Evolutionary conservation across 495 filamentous ascomycete genomes (phyloP).

Genomic region (Glonium stellatum): DNA sequence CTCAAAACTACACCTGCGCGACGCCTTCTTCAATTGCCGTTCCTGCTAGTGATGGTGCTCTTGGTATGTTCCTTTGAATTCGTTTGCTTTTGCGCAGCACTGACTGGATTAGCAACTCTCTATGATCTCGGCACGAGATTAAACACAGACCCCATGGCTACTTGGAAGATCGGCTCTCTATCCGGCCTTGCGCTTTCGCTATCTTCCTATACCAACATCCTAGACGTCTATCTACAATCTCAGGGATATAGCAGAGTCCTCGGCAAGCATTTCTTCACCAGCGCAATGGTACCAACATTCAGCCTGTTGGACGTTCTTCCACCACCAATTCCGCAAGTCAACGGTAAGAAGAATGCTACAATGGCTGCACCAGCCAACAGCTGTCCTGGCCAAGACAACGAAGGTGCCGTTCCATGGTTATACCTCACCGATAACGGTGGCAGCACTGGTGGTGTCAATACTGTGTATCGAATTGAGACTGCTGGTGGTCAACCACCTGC

Average conservation of each 20-base stretch:
- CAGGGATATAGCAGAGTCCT: constrained; percentile 21
- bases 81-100: background rate
- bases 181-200: constrained; percentile 23
- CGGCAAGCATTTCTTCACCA: constrained; percentile 28
- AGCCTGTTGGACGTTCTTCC: constrained; percentile 9
- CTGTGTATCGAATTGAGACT: constrained; percentile 28
- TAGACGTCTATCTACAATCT: constrained; percentile 8
- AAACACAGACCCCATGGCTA: constrained; percentile 15
- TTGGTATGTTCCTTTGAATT: constrained; percentile 12
- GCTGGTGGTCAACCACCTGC: constrained; percentile 25
- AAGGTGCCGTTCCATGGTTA: constrained; percentile 23
- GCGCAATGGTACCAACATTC: constrained; percentile 19
- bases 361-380: constrained; percentile 18
- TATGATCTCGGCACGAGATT: constrained; percentile 24
- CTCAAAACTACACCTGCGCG: constrained; percentile 30
- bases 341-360: constrained; percentile 18
- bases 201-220: background rate
- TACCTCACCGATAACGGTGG: constrained; percentile 17
- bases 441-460: constrained; percentile 22
- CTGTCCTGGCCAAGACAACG: constrained; percentile 17
- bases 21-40: constrained; percentile 12
- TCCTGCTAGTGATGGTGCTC: constrained; percentile 18
- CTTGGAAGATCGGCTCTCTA: constrained; percentile 17
- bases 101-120: constrained; percentile 14
- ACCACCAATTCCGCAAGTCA: constrained; percentile 15